Percentiles rank a stretch among this genome's conserved stretches.
Evolutionary conservation across 371 early-diverging fungal genomes (phyloP).

Genomic region (Nematocida ausubeli): DNA sequence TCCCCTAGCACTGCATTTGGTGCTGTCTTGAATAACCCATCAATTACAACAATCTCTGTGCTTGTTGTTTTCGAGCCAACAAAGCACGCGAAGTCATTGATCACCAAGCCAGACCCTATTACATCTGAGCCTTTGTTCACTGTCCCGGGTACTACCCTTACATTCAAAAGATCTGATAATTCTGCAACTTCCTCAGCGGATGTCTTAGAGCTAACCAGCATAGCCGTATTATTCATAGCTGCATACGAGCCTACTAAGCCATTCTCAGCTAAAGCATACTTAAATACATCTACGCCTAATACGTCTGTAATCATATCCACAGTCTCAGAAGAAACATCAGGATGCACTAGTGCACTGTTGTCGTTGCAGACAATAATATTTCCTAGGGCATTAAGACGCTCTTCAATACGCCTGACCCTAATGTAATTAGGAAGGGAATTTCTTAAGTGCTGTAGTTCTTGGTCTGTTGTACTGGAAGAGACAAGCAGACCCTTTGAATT

Average conservation of each 20-base stretch:
- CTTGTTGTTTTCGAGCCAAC: conserved; percentile 91
- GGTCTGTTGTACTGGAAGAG: conserved; percentile 92
- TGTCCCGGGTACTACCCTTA: conserved; percentile 96
- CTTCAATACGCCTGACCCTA: conserved; percentile 89
- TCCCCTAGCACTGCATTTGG: conserved; percentile 44
- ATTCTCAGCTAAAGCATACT: conserved; percentile 93
- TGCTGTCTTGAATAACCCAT: conserved; percentile 76
- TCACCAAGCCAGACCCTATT: conserved; percentile 92
- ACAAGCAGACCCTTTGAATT: conserved; percentile 93
- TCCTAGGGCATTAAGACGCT: conserved; percentile 93
- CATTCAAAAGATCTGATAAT: conserved; percentile 87
- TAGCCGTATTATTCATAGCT: conserved; percentile 92
- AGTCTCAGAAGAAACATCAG: conserved; percentile 83
- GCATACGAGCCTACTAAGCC: conserved; percentile 96
- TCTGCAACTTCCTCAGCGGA: conserved; percentile 92
- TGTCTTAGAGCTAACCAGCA: conserved; percentile 90
- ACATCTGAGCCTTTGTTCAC: conserved; percentile 96
- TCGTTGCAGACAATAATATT: conserved; percentile 99
- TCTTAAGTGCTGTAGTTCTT: conserved; percentile 93
- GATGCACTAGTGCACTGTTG: conserved; percentile 94
- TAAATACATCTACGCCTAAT: conserved; percentile 92
- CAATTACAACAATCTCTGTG: conserved; percentile 93
- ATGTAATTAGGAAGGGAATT: conserved; percentile 91
- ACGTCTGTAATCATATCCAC: conserved; percentile 95
- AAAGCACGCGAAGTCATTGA: conserved; percentile 97